Evolutionary conservation across 306 rosid species (phyloP).

Genomic region (Aeschynomene evenia): DNA sequence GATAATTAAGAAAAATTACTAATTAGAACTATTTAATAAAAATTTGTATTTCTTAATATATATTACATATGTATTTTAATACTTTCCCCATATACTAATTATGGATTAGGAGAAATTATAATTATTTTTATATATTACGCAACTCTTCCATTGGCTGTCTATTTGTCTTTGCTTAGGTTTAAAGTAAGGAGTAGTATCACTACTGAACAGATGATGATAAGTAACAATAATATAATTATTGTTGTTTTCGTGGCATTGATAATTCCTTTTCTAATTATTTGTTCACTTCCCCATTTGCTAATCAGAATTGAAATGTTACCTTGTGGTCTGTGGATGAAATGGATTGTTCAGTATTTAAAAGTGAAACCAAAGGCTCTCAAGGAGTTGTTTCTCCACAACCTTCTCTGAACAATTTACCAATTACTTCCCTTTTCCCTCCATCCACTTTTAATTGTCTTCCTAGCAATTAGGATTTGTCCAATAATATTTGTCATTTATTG

Average conservation of each 20-base stretch:
- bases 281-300: neutral
- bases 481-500: too few species aligned
- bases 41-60: too few species aligned
- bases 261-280: neutral
- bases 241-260: neutral
- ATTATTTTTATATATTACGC: neutral
- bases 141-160: neutral
- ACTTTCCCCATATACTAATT: neutral
- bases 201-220: neutral
- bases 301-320: slow-evolving; percentile 22
- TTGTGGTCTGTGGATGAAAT: too few species aligned
- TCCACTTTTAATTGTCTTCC: too few species aligned
- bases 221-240: neutral
- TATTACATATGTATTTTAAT: too few species aligned
- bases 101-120: neutral
- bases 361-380: neutral
- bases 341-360: neutral
- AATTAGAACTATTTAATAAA: too few species aligned
- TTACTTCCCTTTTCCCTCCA: too few species aligned
- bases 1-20: too few species aligned
- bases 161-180: slow-evolving; percentile 17
- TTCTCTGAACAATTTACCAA: neutral
- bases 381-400: neutral
- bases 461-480: too few species aligned
- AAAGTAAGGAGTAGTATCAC: neutral